Evolutionary conservation across 169 alveolate species (phyloP).

Genomic region (Eimeria sp.): DNA sequence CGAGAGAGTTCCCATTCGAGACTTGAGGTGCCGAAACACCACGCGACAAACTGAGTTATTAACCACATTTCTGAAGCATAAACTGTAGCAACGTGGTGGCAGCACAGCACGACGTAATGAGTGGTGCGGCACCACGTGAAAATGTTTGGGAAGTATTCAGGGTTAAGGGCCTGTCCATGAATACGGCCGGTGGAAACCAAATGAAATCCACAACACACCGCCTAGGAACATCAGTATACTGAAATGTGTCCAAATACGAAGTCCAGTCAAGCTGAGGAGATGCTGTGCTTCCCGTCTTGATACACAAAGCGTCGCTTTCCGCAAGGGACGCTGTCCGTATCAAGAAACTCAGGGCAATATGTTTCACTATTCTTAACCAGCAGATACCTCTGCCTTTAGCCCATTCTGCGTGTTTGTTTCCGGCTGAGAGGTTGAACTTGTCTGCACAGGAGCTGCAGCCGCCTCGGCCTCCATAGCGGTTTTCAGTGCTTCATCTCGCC

Average conservation of each 20-base stretch:
- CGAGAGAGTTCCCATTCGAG: not conserved
- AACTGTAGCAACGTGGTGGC: not conserved
- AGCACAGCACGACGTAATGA: not conserved
- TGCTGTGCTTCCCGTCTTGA: not conserved
- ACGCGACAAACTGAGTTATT: not conserved
- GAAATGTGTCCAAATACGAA: not conserved
- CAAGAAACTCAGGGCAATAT: not conserved
- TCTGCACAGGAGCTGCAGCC: not conserved
- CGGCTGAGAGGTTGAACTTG: not conserved
- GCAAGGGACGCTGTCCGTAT: not conserved
- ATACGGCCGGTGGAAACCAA: not conserved
- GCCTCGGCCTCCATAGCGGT: conserved; percentile 40
- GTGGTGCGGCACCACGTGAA: not conserved
- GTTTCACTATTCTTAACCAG: not conserved
- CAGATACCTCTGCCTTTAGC: not conserved
- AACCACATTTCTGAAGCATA: not conserved
- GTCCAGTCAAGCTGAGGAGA: not conserved
- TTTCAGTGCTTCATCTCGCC: conserved; percentile 76
- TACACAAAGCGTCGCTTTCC: not conserved
- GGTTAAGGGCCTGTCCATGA: not conserved
- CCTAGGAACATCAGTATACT: not conserved
- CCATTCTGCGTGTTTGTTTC: not conserved
- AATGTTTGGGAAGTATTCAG: not conserved
- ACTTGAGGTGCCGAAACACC: not conserved
- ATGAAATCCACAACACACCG: not conserved